Evolutionary conservation across 495 filamentous ascomycete genomes (phyloP), one percentile per base, ranked within the genome.

Genomic region (Penicillium psychrofluorescens): DNA sequence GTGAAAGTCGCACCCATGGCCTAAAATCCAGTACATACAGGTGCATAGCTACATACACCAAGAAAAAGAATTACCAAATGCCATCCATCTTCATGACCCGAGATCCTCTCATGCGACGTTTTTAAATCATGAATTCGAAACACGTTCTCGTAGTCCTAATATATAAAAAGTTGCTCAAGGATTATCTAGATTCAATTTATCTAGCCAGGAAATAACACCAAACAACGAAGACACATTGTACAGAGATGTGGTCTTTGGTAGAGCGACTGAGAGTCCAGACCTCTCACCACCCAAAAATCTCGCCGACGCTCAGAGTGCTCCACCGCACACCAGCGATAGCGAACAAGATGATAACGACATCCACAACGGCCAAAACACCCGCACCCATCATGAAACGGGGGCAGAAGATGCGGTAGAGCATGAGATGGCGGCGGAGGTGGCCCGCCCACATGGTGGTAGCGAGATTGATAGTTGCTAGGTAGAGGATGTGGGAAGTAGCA

Each of bases 321-420:
- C 69, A 79, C 45, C 89, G 70, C 29, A 88, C 75, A 6, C 84
- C 92, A 11, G 75, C 66, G 39, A 95, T 56, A 36, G 77, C 77
- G 12, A 95, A 73, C 13, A 82, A 28, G 11, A 87, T 72, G 2
- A 78, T 74, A 14, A 95, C 74, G 1, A 92, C 43, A 52, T 97
- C 92, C 10, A 92, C 81, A 11, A 88, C 75, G 13, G 88, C 51
- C 41, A 96, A 50, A 31, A 84, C 79, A 1, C 71, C 69, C 0
- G 85, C 85, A 2, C 85, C 88, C 50, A 86, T 77, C 87, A 97
- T 88, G 62, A 89, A 97, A 31, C 89, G 62, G 29, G 92, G 92
- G 61, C 71, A 81, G 53, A 98, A 98, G 40, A 98, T 88, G n/a
- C 94, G 80, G 65, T 91, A 96, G 29, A 98, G 72, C 94, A 98